These are phyloP conservation scores for Botrytis byssoidea DNA, from an alignment of 2,329 filamentous ascomycete genomes.

Conservation along the genomic window DNA sequence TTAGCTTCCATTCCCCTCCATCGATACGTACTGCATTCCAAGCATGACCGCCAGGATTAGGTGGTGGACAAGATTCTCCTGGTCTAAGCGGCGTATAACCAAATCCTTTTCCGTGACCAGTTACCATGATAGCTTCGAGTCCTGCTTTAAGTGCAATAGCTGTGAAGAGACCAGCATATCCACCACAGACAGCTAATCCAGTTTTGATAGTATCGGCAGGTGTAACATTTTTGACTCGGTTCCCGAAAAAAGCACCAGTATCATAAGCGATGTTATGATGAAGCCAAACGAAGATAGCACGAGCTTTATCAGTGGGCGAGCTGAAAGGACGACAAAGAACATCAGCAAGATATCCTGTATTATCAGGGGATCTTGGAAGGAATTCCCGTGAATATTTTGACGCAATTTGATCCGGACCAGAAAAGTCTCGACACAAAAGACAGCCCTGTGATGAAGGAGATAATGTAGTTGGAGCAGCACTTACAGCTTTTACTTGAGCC, in stretches of 20 bases:
- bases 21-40: conserved; percentile 95
- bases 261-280: conserved; percentile 94
- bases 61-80: conserved; percentile 64
- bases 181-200: conserved; percentile 86
- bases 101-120: conserved; percentile 83
- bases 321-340: conserved; percentile 76
- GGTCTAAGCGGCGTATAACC: conserved; percentile 63
- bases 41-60: conserved; percentile 67
- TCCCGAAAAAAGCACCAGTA: conserved; percentile 72
- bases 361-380: conserved; percentile 60
- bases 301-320: conserved; percentile 84
- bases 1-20: conserved; percentile 81
- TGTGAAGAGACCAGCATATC: conserved; percentile 81
- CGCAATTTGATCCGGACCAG: conserved; percentile 73
- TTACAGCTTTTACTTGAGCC: conserved; percentile 50
- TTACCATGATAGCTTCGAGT: conserved; percentile 71
- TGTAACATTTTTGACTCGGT: conserved; percentile 63
- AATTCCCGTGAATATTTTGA: conserved; percentile 70
- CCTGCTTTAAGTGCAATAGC: conserved; percentile 77
- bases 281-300: conserved; percentile 91
- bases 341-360: conserved; percentile 71
- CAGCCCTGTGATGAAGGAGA: conserved; percentile 50
- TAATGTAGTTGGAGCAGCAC: conserved; percentile 27
- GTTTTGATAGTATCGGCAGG: conserved; percentile 71
- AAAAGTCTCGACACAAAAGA: conserved; percentile 84